Base-by-base conservation (phyloP, 345 rosid species). In the Geranium brycei region DNA sequence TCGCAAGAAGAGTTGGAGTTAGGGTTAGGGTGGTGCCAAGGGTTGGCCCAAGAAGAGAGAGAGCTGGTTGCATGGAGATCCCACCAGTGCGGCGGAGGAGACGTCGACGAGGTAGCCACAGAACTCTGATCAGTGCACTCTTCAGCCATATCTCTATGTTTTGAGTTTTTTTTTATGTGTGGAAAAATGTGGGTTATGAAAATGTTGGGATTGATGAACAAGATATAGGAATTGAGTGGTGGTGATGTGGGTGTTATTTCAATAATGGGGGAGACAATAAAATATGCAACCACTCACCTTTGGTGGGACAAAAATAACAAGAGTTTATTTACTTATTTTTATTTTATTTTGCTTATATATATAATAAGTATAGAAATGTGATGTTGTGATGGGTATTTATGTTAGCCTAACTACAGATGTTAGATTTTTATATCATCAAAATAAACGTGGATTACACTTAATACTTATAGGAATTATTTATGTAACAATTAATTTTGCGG, bases 271-370 rank as follows among this genome's bases (percentile, higher is more conserved):
- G 82, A 38, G 84, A 80, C 84, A 78, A 78, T 78, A 72, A 76
- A 73, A 78, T 73, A 88, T 88, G 89, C 82, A 74, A 72, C 79
- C 91, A 85, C 88, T 82, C 66, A 51, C 73, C 64, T 71, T 77
- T 73, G 59, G 79, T 78, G 85, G 81, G 77, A 16, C 53, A 47
- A 38, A 5, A 5, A 10, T 5, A 10, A 38, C 47, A 38, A 38
- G 6, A 3, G 11, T 38, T 23, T 23, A 0, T 23, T 23, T 23
- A 23, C 28, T 23, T 23, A 23, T 23, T 23, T 23, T 0, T 23
- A n/a, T 23, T 23, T 23, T 23, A 23, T 23, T 23, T 23, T 23
- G 28, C 28, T 8, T 8, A 47, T 23, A 47, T 47, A 47, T 47
- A 47, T 47, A 8, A 8, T 47, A 13, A 38, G 1, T 3, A 3